Base-by-base conservation (phyloP, 352 stramenopile species). In the Elongisporangium senticosum region DNA sequence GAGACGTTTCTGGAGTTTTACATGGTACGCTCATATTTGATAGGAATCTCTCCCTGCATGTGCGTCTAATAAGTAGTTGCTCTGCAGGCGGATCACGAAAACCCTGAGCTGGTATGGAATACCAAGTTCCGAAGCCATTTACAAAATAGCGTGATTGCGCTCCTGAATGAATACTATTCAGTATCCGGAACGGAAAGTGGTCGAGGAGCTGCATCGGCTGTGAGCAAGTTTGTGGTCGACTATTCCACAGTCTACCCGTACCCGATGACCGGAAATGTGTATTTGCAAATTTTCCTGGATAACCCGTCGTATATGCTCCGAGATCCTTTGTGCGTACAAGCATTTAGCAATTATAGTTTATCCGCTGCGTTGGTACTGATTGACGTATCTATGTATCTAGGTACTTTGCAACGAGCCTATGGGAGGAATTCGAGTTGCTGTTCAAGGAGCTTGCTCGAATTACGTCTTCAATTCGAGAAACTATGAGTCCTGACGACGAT, bases 21-120 rank as follows among this genome's bases (percentile, higher is more conserved):
- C 55, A 73, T 76, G 70, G 81, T 89, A 71, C 54, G 57, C 6
- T 49, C 39, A 6, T 23, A n/a, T 28, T 49, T 14, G 47, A 13
- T 55, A 13, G 23, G 4, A n/a, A 33, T 54, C 14, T 55, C 2
- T 21, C 47, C 17, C 23, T 15, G 28, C 20, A 51, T 60, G 37
- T 20, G 56, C 54, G 19, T 54, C 7, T 60, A 53, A 23, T 70
- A 39, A 14, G 52, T 61, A 17, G n/a, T 47, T 82, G 23, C 2
- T 11, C 76, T 90, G 47, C 72, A 98, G 77, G 67, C 61, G 43
- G 88, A 98, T 52, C 90, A 96, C 61, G 89, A 96, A 62, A 96
- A 80, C 21, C 96, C 96, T 0, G 96, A 98, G 64, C 77, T 98
- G 8, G 92, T 98, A 22, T 98, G 96, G 96, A 96, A 97, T 54